phyloP scores from a whole-genome alignment of 163 green algal species.

The Scenedesmus sp. region DNA sequence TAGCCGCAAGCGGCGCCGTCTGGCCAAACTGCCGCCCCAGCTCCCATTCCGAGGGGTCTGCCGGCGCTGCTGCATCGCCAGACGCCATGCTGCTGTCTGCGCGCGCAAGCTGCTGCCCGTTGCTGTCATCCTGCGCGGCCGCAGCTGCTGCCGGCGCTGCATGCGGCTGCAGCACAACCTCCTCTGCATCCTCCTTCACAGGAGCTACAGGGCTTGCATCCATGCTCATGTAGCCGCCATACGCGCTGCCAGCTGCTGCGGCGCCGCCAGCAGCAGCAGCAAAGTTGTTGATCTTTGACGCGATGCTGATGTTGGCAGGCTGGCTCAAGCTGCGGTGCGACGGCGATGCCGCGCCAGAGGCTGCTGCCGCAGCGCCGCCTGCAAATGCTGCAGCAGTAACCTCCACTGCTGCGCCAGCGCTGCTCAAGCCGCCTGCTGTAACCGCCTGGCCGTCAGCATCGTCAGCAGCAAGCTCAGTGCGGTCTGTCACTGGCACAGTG shows the following conservation, averaged over 20 bases:
- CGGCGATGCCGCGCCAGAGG: background rate
- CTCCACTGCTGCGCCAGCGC: background rate
- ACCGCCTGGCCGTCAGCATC: background rate
- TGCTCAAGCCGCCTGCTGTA: background rate
- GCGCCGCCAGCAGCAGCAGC: background rate
- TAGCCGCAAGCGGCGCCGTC: constrained; percentile 1
- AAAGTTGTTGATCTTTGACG: constrained; percentile 22
- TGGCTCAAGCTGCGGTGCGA: background rate
- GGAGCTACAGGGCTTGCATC: background rate
- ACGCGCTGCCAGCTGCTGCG: background rate
- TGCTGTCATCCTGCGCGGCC: background rate
- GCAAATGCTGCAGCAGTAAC: background rate
- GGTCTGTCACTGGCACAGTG: constrained; percentile 24
- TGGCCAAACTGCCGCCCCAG: constrained; percentile 42
- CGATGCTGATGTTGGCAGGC: constrained; percentile 27
- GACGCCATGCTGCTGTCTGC: constrained; percentile 19
- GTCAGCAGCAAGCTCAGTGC: constrained; percentile 10
- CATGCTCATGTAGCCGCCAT: constrained; percentile 24
- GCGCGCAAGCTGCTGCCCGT: background rate
- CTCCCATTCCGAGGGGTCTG: constrained; percentile 40
- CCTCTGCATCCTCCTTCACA: background rate
- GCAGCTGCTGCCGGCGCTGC: background rate
- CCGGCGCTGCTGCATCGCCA: background rate
- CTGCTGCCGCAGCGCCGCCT: background rate
- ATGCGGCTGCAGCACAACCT: background rate